Evolutionary conservation across 257 asterid species (phyloP).

Genomic region (Solanum verrucosum): DNA sequence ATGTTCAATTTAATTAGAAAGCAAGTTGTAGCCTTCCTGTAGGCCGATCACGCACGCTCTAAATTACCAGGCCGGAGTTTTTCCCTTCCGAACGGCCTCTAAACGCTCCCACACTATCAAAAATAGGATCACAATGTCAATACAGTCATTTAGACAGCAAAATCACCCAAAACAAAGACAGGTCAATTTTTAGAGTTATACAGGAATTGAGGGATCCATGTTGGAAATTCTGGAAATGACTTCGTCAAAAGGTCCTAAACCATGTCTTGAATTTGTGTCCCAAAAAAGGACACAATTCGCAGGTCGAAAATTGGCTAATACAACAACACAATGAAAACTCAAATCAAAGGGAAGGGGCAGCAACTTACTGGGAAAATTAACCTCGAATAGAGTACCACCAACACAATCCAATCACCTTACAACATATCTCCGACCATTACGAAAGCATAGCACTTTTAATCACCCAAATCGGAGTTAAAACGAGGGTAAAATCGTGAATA

Average conservation of each 20-base stretch:
- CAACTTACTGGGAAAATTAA: too few species aligned
- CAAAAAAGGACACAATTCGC: too few species aligned
- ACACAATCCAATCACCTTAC: too few species aligned
- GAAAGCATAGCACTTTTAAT: neutral
- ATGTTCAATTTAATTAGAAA: neutral
- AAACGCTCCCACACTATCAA: neutral
- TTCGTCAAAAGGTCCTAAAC: neutral
- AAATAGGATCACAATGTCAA: too few species aligned
- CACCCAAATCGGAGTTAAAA: neutral
- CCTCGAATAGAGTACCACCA: neutral
- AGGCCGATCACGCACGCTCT: neutral
- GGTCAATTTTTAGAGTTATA: too few species aligned
- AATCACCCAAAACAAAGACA: too few species aligned
- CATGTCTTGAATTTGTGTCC: neutral
- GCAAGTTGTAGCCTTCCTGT: neutral
- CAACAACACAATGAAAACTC: neutral
- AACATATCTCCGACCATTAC: too few species aligned
- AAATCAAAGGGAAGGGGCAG: neutral
- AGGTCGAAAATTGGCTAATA: too few species aligned
- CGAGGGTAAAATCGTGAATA: too few species aligned
- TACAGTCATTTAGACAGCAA: neutral
- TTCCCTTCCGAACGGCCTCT: neutral
- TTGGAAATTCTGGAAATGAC: accelerated
- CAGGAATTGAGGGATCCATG: too few species aligned
- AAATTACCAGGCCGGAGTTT: neutral